Evolutionary conservation across 2,329 filamentous ascomycete genomes (phyloP).

Genomic region (Talaromyces piceae): DNA sequence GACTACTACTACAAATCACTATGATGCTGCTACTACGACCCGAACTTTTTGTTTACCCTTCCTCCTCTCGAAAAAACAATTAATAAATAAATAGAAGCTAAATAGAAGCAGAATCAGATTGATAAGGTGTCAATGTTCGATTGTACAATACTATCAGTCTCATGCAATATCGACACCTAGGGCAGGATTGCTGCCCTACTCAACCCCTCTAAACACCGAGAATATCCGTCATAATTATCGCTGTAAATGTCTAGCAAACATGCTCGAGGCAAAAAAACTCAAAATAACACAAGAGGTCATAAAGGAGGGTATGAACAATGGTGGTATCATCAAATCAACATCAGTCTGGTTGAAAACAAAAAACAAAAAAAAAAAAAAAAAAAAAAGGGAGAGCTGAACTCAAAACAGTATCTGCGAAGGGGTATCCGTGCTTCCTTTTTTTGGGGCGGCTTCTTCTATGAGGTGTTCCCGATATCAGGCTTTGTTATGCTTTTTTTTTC

Average conservation of each 20-base stretch:
- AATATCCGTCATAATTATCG: background rate
- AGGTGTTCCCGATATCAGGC: too few species aligned
- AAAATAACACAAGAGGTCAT: conserved; percentile 5
- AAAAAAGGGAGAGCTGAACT: background rate
- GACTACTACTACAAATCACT: background rate
- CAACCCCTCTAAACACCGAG: background rate
- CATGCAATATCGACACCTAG: background rate
- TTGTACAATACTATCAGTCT: background rate
- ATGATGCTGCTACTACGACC: background rate
- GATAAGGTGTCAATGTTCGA: background rate
- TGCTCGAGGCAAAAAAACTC: too few species aligned
- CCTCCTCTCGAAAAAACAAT: too few species aligned
- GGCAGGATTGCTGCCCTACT: background rate
- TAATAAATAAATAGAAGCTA: too few species aligned
- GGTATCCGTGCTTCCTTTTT: conserved; percentile 4
- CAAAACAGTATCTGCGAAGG: conserved; percentile 1
- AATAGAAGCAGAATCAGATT: background rate
- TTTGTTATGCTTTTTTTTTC: conserved; percentile 2
- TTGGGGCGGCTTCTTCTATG: too few species aligned
- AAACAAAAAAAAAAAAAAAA: background rate
- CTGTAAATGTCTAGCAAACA: background rate
- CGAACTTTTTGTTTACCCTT: too few species aligned
- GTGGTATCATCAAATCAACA: conserved; percentile 11
- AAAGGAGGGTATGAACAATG: conserved; percentile 4
- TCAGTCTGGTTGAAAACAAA: conserved; percentile 2